A percentile compares a stretch with the other conserved stretches of the same genome.
Evolutionary conservation across 768 basidiomycete genomes (phyloP).

Genomic region (Tulasnella sp.): DNA sequence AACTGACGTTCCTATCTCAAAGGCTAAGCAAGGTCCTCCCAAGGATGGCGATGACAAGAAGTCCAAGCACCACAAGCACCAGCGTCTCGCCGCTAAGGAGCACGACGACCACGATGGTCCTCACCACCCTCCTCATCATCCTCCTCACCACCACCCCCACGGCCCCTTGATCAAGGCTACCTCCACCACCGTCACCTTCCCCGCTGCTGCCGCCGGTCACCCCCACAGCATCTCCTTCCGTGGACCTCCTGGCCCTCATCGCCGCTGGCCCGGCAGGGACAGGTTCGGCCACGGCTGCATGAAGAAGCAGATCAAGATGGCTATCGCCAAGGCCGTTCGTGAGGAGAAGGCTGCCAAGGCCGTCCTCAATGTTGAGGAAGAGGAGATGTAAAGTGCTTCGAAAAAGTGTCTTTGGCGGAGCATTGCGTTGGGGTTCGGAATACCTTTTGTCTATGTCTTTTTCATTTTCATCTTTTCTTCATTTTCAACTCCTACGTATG

Average conservation of each 20-base stretch:
- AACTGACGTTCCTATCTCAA: neutral
- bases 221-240: slow-evolving; percentile 6
- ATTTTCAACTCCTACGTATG: neutral
- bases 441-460: neutral
- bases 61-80: neutral
- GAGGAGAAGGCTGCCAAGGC: neutral
- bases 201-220: slow-evolving; percentile 12
- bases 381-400: neutral
- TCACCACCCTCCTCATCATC: neutral
- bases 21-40: slow-evolving; percentile 1
- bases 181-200: slow-evolving; percentile 16
- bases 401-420: neutral
- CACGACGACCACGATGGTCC: neutral
- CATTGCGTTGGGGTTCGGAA: neutral
- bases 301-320: neutral
- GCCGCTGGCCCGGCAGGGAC: neutral
- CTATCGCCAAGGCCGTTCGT: neutral
- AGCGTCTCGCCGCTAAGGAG: neutral
- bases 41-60: neutral
- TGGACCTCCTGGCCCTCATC: no score
- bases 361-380: neutral
- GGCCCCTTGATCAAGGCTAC: slow-evolving; percentile 4
- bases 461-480: neutral
- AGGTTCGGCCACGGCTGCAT: neutral
- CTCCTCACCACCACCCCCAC: neutral